Percentiles rank a stretch among this genome's conserved stretches.
Conservation (phyloP, 148 eudicot species). For the Rhododendron molle region DNA sequence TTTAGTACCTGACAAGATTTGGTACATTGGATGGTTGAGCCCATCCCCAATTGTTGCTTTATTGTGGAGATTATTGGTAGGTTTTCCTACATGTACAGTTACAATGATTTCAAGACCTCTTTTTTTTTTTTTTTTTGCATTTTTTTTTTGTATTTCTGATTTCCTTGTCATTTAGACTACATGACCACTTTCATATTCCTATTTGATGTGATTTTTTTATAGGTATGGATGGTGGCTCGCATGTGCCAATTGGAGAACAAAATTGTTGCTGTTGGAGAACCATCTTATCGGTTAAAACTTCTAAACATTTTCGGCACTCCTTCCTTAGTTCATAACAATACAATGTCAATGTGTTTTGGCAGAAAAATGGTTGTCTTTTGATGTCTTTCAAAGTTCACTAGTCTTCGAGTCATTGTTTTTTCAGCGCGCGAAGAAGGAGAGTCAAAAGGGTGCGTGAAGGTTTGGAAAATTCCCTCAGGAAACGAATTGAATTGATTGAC, state of each 20-base stretch:
- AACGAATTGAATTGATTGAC: conserved; percentile 78
- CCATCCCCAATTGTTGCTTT: background rate
- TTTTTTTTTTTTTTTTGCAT: background rate
- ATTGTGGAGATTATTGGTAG: background rate
- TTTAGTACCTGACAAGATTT: background rate
- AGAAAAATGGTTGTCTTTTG: background rate
- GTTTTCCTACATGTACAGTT: background rate
- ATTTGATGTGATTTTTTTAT: conserved; percentile 13
- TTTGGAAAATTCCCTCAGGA: conserved; percentile 69
- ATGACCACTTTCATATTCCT: background rate
- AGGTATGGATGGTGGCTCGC: conserved; percentile 99
- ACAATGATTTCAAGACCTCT: background rate
- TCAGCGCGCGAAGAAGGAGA: conserved; percentile 77
- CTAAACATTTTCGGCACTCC: background rate
- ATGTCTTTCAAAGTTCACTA: background rate
- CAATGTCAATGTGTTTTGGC: background rate
- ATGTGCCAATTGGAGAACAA: conserved; percentile 49
- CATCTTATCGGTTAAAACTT: conserved; percentile 65
- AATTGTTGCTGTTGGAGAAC: conserved; percentile 21
- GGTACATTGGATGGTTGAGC: background rate
- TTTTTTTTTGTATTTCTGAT: background rate
- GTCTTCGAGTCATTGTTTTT: background rate
- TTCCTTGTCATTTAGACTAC: background rate
- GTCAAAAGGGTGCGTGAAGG: conserved; percentile 78
- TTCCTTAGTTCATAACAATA: background rate